Percentiles rank a stretch among this genome's conserved stretches.
Evolutionary conservation across 352 stramenopile species (phyloP).

Genomic region (Globisporangium polare): DNA sequence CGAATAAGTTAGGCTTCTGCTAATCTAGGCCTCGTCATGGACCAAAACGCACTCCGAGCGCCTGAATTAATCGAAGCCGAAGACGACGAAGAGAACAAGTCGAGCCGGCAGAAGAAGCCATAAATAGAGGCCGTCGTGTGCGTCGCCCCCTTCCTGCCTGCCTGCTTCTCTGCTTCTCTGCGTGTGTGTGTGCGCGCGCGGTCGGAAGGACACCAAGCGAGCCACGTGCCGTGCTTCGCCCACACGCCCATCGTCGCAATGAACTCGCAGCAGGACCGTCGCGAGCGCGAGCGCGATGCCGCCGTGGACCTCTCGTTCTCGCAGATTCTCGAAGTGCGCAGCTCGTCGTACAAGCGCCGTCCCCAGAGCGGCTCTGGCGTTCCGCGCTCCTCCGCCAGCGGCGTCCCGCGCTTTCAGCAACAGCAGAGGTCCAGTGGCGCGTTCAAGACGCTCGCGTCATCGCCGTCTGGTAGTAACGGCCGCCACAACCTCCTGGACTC

Average conservation of each 20-base stretch:
- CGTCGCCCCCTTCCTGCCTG: too few relatives aligned
- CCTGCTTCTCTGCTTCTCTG: too few relatives aligned
- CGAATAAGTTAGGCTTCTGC: too few relatives aligned
- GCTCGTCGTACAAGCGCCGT: conserved; percentile 43
- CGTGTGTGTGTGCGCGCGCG: background rate
- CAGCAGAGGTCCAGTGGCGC: background rate
- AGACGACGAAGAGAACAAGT: too few relatives aligned
- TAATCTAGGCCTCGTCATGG: too few relatives aligned
- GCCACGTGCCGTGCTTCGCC: background rate
- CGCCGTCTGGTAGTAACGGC: background rate
- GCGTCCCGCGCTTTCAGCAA: conserved; percentile 15
- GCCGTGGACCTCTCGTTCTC: conserved; percentile 68
- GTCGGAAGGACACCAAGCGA: background rate
- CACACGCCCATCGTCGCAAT: background rate
- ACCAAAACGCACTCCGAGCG: too few relatives aligned
- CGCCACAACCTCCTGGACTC: conserved; percentile 42
- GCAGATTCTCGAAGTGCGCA: conserved; percentile 71
- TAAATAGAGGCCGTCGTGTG: too few relatives aligned
- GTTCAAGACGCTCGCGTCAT: conserved; percentile 18
- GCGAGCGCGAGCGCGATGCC: conserved; percentile 22
- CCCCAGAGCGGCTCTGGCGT: conserved; percentile 17
- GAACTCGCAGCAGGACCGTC: conserved; percentile 12
- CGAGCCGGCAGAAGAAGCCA: too few relatives aligned
- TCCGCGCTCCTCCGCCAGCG: conserved; percentile 1
- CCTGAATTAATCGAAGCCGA: too few relatives aligned